Evolutionary conservation across 192 early-diverging fungal species (phyloP), one percentile per base, ranked within the genome.

Genomic region (Lobosporangium transversale): DNA sequence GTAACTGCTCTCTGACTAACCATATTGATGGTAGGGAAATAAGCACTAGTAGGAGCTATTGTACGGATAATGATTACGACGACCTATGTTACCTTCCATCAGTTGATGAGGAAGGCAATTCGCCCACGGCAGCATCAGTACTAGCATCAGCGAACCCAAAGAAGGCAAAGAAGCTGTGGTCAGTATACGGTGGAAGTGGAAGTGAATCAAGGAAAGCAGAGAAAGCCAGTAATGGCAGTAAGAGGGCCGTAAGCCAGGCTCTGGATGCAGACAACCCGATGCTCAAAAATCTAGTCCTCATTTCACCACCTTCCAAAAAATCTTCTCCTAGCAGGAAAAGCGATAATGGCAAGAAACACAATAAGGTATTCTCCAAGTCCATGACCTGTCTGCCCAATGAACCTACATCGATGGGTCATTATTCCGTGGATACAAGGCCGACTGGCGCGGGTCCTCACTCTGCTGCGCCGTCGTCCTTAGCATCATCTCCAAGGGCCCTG

Each of bases 231-330:
- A 18, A 20, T 18, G 29, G 26, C 24, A 27, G 61, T 18, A 53
- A n/a, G 42, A 53, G 18, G 20, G 24, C 51, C 5, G 20, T 20
- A 4, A 65, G 52, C 15, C 37, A 55, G 26, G 1, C 66, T 3
- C 50, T 59, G 20, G 66, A 68, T 23, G 31, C 62, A 9, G 45
- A 50, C 15, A 63, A 23, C 21, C 36, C 61, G 0, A 63, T 62
- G 61, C 23, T 64, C 1, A 58, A 58, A 30, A 40, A 37, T 27
- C 61, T 64, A 0, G 31, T 64, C 30, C 3, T 73, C 21, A 40
- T 73, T 4, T 58, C 55, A 1, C n/a, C 53, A n/a, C 62, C 57
- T 1, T 4, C 27, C 4, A 74, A 69, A 18, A 52, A 58, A 23
- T 10, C n/a, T n/a, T n/a, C n/a, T n/a, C n/a, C 9, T 30, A 52